These are phyloP conservation scores for Saccharomyces hybrid DNA, from an alignment of 1,139 yeast genomes.

Conservation along the genomic window DNA sequence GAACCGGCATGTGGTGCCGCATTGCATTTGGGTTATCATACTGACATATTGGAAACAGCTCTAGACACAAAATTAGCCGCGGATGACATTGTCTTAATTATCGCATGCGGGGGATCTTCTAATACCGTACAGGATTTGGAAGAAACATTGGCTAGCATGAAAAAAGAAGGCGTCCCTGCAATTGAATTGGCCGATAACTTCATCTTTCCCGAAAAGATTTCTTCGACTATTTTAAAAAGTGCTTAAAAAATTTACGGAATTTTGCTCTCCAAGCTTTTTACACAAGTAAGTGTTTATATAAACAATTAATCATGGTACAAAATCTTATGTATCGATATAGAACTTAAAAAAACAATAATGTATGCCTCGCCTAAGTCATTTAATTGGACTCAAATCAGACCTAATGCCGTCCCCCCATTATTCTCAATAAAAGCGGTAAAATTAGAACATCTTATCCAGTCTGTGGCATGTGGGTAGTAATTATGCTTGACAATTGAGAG, in stretches of 20 bases:
- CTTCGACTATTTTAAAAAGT: neutral
- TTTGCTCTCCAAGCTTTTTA: no score
- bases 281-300: no score
- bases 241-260: neutral
- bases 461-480: no score
- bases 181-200: neutral
- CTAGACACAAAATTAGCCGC: conserved; percentile 32
- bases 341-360: no score
- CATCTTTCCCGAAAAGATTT: neutral
- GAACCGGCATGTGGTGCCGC: conserved; percentile 81
- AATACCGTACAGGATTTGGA: conserved; percentile 35
- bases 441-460: no score
- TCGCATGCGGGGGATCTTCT: conserved; percentile 62
- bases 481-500: no score
- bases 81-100: conserved; percentile 48
- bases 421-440: no score
- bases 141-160: conserved; percentile 4
- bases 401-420: no score
- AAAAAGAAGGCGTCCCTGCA: conserved; percentile 6
- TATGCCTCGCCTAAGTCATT: no score
- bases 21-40: conserved; percentile 43
- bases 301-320: no score
- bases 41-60: conserved; percentile 32
- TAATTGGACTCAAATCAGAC: no score
- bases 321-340: no score